Evolutionary conservation across 169 alveolate genomes (phyloP).

Genomic region (Babesia ovata): DNA sequence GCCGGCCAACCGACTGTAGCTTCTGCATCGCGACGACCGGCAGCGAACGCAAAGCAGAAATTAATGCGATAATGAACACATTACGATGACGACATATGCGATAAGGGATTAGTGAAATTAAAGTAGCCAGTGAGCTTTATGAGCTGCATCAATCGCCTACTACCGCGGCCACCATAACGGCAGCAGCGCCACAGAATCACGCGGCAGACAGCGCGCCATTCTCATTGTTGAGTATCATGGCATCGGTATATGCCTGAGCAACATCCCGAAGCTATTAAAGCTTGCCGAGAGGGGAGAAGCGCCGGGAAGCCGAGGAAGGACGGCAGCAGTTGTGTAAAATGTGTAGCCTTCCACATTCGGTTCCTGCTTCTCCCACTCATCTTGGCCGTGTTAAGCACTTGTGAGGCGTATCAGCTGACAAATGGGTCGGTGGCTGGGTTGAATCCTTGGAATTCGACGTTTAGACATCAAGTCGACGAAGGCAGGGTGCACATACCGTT

Average conservation of each 20-base stretch:
- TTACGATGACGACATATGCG: not conserved
- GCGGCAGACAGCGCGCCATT: not conserved
- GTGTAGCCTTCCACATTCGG: conserved; percentile 21
- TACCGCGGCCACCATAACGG: not conserved
- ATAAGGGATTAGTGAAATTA: not conserved
- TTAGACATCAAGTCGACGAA: no score
- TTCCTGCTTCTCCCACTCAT: not conserved
- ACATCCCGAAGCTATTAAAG: not conserved
- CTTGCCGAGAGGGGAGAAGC: conserved; percentile 5
- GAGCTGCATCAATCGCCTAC: not conserved
- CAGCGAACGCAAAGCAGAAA: not conserved
- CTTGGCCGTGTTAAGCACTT: not conserved
- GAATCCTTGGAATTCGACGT: no score
- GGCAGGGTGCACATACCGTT: no score
- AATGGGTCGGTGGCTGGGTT: no score
- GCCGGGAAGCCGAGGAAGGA: not conserved
- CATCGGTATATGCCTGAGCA: conserved; percentile 11
- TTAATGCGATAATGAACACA: conserved; percentile 1
- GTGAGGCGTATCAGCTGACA: no score
- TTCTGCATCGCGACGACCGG: not conserved
- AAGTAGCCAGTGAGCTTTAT: not conserved
- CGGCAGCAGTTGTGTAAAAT: not conserved
- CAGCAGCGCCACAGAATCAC: not conserved
- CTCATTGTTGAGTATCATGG: not conserved
- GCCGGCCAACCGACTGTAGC: conserved; percentile 39